Percentiles rank a stretch among this genome's conserved stretches.
Conservation (phyloP, 805 yeast genomes). For the Debaryomyces tyrocola region DNA sequence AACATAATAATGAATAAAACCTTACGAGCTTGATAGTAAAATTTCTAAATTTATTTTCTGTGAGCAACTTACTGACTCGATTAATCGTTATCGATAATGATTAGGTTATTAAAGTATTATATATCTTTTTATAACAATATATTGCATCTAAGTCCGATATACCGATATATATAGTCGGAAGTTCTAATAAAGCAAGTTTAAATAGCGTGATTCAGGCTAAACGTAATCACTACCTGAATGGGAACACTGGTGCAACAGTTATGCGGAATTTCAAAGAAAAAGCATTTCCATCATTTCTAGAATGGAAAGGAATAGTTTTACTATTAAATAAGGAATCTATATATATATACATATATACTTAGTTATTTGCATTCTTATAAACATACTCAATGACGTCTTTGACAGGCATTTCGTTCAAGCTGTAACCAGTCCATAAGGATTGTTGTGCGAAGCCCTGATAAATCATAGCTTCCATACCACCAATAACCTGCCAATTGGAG, state of each 20-base stretch:
- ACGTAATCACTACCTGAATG: too few relatives aligned
- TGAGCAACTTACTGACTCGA: neutral
- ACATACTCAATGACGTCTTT: constrained; percentile 17
- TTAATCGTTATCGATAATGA: too few relatives aligned
- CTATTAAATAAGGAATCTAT: neutral
- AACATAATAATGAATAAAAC: neutral
- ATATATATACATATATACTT: neutral
- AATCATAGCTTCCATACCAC: constrained; percentile 31
- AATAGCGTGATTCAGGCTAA: too few relatives aligned
- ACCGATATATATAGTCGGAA: too few relatives aligned
- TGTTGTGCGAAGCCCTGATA: constrained; percentile 33
- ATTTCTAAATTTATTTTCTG: neutral
- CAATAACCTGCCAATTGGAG: constrained; percentile 27
- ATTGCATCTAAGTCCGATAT: too few relatives aligned
- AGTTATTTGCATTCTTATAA: constrained; percentile 6
- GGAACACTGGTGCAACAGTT: neutral
- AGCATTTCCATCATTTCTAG: neutral
- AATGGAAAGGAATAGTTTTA: too few relatives aligned
- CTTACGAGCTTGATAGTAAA: neutral
- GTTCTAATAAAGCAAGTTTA: too few relatives aligned
- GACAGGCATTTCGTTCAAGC: constrained; percentile 23
- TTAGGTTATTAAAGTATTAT: too few relatives aligned
- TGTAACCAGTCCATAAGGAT: constrained; percentile 30
- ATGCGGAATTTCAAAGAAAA: neutral
- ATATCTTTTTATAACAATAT: too few relatives aligned